Percentiles rank a stretch among this genome's conserved stretches.
phyloP scores from a whole-genome alignment of 192 early-diverging fungal genomes.

The Entrophospora sp. region DNA sequence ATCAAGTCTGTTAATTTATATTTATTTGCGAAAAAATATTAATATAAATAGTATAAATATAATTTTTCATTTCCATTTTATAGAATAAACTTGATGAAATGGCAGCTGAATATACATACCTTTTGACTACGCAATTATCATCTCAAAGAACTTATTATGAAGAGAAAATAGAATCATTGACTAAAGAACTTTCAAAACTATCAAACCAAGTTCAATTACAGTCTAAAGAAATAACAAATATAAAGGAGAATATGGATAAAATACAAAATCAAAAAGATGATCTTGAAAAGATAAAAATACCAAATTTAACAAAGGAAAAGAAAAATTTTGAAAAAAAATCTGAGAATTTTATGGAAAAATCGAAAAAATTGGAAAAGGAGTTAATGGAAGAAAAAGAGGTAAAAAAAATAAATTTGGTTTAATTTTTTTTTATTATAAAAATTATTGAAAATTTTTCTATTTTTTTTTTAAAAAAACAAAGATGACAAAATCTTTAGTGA shows the following conservation, averaged over 20 bases:
- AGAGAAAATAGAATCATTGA: slow-evolving; percentile 44
- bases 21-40: too few species aligned
- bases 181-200: slow-evolving; percentile 41
- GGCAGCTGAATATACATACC: slow-evolving; percentile 70
- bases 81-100: slow-evolving; percentile 70
- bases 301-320: slow-evolving; percentile 33
- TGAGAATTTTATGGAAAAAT: slow-evolving; percentile 47
- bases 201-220: slow-evolving; percentile 32
- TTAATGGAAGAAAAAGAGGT: slow-evolving; percentile 68
- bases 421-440: not conserved
- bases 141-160: slow-evolving; percentile 85
- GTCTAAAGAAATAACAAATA: slow-evolving; percentile 20
- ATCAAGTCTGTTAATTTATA: too few species aligned
- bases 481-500: slow-evolving; percentile 37
- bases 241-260: slow-evolving; percentile 26
- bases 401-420: slow-evolving; percentile 29
- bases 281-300: slow-evolving; percentile 34
- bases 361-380: slow-evolving; percentile 44
- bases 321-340: slow-evolving; percentile 47
- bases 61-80: slow-evolving; percentile 28
- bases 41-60: too few species aligned
- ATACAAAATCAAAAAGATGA: slow-evolving; percentile 15
- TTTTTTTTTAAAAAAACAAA: not conserved
- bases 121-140: slow-evolving; percentile 79
- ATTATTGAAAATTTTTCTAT: not conserved